Conservation (phyloP, 164 flowering plant species). For the Euptelea pleiosperma region DNA sequence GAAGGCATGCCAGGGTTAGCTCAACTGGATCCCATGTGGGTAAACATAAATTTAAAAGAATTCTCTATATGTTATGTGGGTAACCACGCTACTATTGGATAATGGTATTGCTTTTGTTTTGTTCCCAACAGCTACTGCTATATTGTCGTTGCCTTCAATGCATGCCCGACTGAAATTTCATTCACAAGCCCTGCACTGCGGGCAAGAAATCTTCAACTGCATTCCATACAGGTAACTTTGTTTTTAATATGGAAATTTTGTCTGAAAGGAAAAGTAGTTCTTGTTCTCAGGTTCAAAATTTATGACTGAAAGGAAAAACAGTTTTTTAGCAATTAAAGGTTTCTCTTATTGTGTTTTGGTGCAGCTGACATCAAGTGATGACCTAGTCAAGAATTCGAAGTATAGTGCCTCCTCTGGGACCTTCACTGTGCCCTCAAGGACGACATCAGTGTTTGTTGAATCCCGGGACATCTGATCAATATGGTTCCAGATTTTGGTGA, state of each 20-base stretch:
- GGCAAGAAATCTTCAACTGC: constrained; percentile 53
- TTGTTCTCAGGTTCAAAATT: too few species aligned
- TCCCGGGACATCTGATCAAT: constrained; percentile 30
- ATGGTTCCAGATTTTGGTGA: background rate
- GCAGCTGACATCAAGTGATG: constrained; percentile 67
- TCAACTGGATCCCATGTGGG: constrained; percentile 80
- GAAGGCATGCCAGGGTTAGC: constrained; percentile 67
- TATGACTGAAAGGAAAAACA: background rate
- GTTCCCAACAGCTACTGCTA: constrained; percentile 55
- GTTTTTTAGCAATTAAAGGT: background rate
- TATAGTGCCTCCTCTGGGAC: constrained; percentile 66
- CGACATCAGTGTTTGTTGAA: constrained; percentile 87
- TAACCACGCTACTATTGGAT: background rate
- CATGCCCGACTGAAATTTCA: constrained; percentile 48
- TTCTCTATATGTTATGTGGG: background rate
- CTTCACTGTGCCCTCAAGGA: constrained; percentile 64
- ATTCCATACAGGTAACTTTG: constrained; percentile 72
- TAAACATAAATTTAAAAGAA: constrained; percentile 3
- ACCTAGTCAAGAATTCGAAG: constrained; percentile 50
- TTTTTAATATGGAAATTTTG: too few species aligned
- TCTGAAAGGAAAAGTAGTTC: background rate
- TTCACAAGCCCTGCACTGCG: constrained; percentile 43
- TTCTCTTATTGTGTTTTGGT: constrained; percentile 1
- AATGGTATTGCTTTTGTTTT: constrained; percentile 9
- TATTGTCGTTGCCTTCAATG: constrained; percentile 65